phyloP scores from a whole-genome alignment of 2,329 filamentous ascomycete genomes.

The Hortaea sp. region DNA sequence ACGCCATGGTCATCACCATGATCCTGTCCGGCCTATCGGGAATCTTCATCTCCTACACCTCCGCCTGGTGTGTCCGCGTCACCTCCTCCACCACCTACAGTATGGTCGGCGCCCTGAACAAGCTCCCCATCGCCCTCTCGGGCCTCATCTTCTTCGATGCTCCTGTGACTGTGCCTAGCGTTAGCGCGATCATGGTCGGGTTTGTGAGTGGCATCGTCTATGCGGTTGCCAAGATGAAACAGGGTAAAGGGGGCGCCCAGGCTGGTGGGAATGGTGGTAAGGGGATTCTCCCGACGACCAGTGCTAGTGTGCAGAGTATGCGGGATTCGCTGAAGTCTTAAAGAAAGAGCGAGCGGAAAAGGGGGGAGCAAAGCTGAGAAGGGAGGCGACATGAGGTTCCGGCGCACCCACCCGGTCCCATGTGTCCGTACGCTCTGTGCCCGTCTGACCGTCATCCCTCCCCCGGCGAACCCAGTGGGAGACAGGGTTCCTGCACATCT shows the following conservation, averaged over 20 bases:
- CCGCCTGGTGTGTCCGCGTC: conserved; percentile 95
- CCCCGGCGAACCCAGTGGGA: too few species aligned
- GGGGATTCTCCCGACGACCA: conserved; percentile 49
- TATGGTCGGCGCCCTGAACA: conserved; percentile 97
- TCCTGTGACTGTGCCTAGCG: conserved; percentile 82
- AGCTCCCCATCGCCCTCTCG: conserved; percentile 86
- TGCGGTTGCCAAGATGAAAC: conserved; percentile 73
- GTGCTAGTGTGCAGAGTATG: conserved; percentile 84
- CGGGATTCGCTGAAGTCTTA: conserved; percentile 70
- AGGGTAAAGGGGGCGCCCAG: conserved; percentile 55
- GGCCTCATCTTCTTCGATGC: conserved; percentile 93
- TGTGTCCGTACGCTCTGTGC: too few species aligned
- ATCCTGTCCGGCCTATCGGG: conserved; percentile 85
- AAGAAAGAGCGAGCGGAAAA: too few species aligned
- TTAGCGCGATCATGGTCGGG: conserved; percentile 81
- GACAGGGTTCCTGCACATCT: too few species aligned
- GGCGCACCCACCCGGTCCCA: too few species aligned
- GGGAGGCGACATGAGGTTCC: too few species aligned
- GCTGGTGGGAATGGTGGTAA: conserved; percentile 42
- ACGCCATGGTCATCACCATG: conserved; percentile 76
- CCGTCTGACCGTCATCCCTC: too few species aligned
- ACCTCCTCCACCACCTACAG: conserved; percentile 97
- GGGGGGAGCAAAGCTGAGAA: too few species aligned
- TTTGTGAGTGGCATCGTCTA: conserved; percentile 92
- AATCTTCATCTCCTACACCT: conserved; percentile 99